Evolutionary conservation across 2,329 filamentous ascomycete species (phyloP).

Genomic region (Rhytidhysteron rufulum): DNA sequence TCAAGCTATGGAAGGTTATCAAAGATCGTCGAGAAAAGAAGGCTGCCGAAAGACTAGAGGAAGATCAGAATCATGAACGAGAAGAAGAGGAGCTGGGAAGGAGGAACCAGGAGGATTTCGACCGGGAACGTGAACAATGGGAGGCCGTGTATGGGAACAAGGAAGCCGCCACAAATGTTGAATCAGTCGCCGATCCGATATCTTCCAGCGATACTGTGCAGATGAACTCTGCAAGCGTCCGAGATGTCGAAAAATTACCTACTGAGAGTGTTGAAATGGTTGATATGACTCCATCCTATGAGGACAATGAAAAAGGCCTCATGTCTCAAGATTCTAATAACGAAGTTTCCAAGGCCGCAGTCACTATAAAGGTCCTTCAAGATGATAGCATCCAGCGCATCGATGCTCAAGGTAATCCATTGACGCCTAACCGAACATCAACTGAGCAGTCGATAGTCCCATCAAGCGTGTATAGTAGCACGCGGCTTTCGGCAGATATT

Average conservation of each 20-base stretch:
- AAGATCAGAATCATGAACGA: slow-evolving; percentile 56
- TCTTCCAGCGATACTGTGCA: slow-evolving; percentile 32
- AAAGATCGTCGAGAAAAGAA: slow-evolving; percentile 49
- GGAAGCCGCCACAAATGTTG: slow-evolving; percentile 32
- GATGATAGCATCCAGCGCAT: slow-evolving; percentile 44
- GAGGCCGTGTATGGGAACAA: slow-evolving; percentile 71
- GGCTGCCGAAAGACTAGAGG: slow-evolving; percentile 44
- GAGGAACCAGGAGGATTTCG: slow-evolving; percentile 59
- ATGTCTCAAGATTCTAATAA: slow-evolving; percentile 35
- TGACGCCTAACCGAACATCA: slow-evolving; percentile 11
- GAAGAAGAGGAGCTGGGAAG: slow-evolving; percentile 70
- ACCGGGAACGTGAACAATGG: slow-evolving; percentile 65
- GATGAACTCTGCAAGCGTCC: slow-evolving; percentile 30
- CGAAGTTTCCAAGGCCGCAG: slow-evolving; percentile 40
- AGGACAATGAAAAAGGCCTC: slow-evolving; percentile 35
- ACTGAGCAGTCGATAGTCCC: slow-evolving; percentile 6
- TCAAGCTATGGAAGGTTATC: slow-evolving; percentile 81
- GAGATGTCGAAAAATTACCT: slow-evolving; percentile 34
- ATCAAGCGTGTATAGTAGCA: slow-evolving; percentile 5
- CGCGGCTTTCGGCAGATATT: slow-evolving; percentile 7
- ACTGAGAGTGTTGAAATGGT: slow-evolving; percentile 55
- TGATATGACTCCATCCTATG: slow-evolving; percentile 39
- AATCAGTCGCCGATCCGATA: slow-evolving; percentile 51
- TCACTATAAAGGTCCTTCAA: slow-evolving; percentile 53
- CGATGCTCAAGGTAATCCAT: slow-evolving; percentile 26